Conservation (phyloP, 768 basidiomycete genomes). For the Suillus spraguei region DNA sequence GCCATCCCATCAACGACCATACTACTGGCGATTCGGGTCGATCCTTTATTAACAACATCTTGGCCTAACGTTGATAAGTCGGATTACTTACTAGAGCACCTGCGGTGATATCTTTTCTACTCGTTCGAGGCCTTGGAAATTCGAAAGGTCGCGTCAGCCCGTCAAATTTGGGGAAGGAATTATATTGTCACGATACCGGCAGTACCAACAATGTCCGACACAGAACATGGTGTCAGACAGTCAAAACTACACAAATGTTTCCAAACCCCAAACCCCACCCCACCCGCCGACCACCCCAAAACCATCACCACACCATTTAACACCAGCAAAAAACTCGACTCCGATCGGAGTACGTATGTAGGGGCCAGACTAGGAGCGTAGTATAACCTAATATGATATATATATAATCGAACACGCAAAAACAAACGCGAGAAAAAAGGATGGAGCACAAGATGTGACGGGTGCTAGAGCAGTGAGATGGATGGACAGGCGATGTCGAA, state of each 20-base stretch:
- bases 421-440: slow-evolving; percentile 17
- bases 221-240: slow-evolving; percentile 6
- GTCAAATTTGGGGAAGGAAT: not conserved
- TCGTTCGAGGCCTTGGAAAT: no score
- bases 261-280: slow-evolving; percentile 12
- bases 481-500: slow-evolving; percentile 17
- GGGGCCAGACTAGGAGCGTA: slow-evolving; percentile 24
- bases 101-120: not conserved
- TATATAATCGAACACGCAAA: slow-evolving; percentile 31
- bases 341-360: slow-evolving; percentile 17
- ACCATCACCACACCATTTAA: slow-evolving; percentile 20
- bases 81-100: not conserved
- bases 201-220: not conserved
- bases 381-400: slow-evolving; percentile 33
- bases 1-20: not conserved
- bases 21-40: not conserved
- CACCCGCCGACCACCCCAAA: slow-evolving; percentile 12
- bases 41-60: not conserved
- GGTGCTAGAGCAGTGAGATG: slow-evolving; percentile 17
- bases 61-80: not conserved
- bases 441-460: slow-evolving; percentile 14
- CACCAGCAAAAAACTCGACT: slow-evolving; percentile 18
- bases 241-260: slow-evolving; percentile 10
- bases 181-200: not conserved
- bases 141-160: not conserved